Evolutionary conservation across 1,139 yeast species (phyloP).

Genomic region (Martiniozyma asiatica): DNA sequence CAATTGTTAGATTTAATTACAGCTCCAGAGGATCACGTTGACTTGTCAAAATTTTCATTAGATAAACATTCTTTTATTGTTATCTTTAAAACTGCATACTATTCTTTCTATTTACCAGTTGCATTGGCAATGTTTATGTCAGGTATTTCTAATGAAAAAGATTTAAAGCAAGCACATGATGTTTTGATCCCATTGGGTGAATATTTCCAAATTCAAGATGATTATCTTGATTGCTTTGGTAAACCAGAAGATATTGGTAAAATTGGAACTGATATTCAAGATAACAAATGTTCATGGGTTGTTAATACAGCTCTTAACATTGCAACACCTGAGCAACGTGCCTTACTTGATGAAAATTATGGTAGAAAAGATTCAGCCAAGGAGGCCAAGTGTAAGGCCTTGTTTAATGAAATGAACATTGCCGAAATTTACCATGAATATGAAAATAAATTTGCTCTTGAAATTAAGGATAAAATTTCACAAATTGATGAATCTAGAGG

Average conservation of each 20-base stretch:
- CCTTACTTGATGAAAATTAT: slow-evolving; percentile 72
- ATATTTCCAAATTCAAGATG: slow-evolving; percentile 98
- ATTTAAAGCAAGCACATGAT: slow-evolving; percentile 79
- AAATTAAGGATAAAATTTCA: slow-evolving; percentile 54
- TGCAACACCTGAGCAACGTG: slow-evolving; percentile 73
- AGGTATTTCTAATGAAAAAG: slow-evolving; percentile 58
- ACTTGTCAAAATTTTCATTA: slow-evolving; percentile 74
- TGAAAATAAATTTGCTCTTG: slow-evolving; percentile 65
- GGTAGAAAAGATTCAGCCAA: slow-evolving; percentile 66
- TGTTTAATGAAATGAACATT: slow-evolving; percentile 66
- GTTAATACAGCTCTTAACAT: slow-evolving; percentile 82
- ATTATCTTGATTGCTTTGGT: slow-evolving; percentile 92
- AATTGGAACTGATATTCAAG: slow-evolving; percentile 97
- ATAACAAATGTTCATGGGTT: slow-evolving; percentile 98
- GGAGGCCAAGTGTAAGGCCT: slow-evolving; percentile 62
- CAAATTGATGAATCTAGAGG: slow-evolving; percentile 82
- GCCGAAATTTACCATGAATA: slow-evolving; percentile 63
- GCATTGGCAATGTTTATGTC: slow-evolving; percentile 93
- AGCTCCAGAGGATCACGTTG: slow-evolving; percentile 93
- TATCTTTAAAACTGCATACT: slow-evolving; percentile 93
- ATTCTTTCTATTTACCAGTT: slow-evolving; percentile 94
- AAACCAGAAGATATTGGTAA: slow-evolving; percentile 96
- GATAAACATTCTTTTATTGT: slow-evolving; percentile 92
- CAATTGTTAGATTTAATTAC: slow-evolving; percentile 91
- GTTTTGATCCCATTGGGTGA: slow-evolving; percentile 92